A percentile compares a stretch with the other conserved stretches of the same genome.
Evolutionary conservation across 768 basidiomycete genomes (phyloP).

Genomic region (Russula griseocarnosa): DNA sequence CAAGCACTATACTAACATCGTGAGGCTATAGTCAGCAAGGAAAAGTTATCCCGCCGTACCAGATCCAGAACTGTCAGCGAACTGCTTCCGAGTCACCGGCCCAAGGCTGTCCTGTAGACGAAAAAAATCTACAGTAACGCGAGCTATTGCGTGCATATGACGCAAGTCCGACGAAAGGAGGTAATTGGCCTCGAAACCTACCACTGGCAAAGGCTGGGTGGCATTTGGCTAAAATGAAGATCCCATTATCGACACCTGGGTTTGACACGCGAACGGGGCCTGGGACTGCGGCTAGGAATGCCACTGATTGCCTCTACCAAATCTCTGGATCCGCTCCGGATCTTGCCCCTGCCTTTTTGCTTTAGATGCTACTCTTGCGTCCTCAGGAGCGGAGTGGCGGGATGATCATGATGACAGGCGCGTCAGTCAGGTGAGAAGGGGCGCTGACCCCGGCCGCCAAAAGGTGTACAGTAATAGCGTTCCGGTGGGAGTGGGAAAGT

Average conservation of each 20-base stretch:
- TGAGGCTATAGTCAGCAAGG: neutral
- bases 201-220: neutral
- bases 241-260: neutral
- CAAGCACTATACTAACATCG: neutral
- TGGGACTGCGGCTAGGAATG: neutral
- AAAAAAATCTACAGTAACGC: neutral
- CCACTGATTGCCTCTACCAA: neutral
- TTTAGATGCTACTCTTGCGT: neutral
- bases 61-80: neutral
- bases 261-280: neutral
- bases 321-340: neutral
- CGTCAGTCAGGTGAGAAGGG: neutral
- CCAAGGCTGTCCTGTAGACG: neutral
- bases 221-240: neutral
- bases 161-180: neutral
- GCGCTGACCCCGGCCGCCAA: neutral
- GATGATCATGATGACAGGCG: neutral
- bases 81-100: neutral
- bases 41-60: neutral
- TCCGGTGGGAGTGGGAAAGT: neutral
- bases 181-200: neutral
- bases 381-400: neutral
- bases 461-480: neutral
- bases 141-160: neutral
- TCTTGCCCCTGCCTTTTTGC: neutral